These are phyloP conservation scores for Clonostachys sp. DNA, from an alignment of 2,329 filamentous ascomycete species.

Conservation along the genomic window DNA sequence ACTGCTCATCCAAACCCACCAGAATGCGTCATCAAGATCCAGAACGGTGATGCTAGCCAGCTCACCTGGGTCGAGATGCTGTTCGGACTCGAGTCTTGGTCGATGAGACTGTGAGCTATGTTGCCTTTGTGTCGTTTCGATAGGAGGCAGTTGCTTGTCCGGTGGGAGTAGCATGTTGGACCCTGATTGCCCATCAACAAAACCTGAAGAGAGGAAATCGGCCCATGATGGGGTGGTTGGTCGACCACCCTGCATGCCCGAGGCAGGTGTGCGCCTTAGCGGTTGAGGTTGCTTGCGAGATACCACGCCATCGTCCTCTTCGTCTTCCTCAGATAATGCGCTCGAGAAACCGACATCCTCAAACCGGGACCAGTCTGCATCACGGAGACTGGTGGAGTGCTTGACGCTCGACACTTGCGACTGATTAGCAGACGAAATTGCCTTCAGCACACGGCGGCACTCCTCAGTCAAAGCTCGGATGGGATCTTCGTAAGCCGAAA, in stretches of 20 bases:
- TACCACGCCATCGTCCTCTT: conserved; percentile 52
- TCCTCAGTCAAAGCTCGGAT: conserved; percentile 86
- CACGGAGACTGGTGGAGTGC: conserved; percentile 67
- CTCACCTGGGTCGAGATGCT: conserved; percentile 80
- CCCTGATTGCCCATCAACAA: conserved; percentile 67
- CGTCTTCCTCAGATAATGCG: conserved; percentile 65
- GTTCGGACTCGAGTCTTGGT: conserved; percentile 64
- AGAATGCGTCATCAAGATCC: conserved; percentile 91
- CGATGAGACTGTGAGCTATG: conserved; percentile 84
- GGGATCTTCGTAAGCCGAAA: conserved; percentile 86
- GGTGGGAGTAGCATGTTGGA: conserved; percentile 78
- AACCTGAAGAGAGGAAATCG: conserved; percentile 92
- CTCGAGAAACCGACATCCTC: conserved; percentile 90
- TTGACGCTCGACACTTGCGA: conserved; percentile 69
- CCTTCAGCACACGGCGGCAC: conserved; percentile 83
- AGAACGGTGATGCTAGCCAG: conserved; percentile 85
- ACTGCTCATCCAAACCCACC: conserved; percentile 99
- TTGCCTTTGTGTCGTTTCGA: conserved; percentile 67
- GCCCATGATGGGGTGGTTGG: conserved; percentile 98
- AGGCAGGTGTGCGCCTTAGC: conserved; percentile 62
- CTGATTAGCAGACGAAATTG: conserved; percentile 85
- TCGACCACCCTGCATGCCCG: conserved; percentile 65
- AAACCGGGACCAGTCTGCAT: conserved; percentile 95
- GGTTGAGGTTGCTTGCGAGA: conserved; percentile 35
- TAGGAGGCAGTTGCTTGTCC: conserved; percentile 84